Percentiles rank a stretch among this genome's conserved stretches.
phyloP scores from a whole-genome alignment of 1,284 basidiomycete genomes.

The Pascua guehoae region DNA sequence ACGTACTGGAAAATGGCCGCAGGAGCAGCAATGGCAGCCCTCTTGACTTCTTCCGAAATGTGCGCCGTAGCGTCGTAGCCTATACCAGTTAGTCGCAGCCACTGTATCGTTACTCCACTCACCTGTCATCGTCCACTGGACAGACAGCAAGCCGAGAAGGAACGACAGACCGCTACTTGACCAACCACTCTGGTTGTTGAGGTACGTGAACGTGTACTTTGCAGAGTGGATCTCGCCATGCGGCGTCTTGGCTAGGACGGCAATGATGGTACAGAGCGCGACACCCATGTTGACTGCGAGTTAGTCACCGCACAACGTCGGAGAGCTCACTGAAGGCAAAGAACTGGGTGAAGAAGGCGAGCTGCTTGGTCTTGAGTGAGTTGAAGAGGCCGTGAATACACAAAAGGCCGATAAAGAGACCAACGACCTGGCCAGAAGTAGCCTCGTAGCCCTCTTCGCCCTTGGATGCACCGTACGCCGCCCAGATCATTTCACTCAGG shows the following conservation, averaged over 20 bases:
- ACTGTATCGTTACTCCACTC: background rate
- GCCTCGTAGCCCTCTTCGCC: conserved; percentile 39
- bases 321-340: conserved; percentile 64
- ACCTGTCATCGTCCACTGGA: conserved; percentile 76
- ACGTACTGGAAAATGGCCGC: conserved; percentile 62
- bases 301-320: background rate
- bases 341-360: conserved; percentile 70
- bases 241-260: conserved; percentile 72
- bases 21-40: conserved; percentile 81
- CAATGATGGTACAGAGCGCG: conserved; percentile 63
- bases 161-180: conserved; percentile 78
- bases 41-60: conserved; percentile 85
- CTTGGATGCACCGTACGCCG: conserved; percentile 32
- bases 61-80: conserved; percentile 63
- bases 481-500: conserved; percentile 74
- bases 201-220: conserved; percentile 65
- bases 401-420: conserved; percentile 68
- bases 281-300: conserved; percentile 64
- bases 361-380: conserved; percentile 72
- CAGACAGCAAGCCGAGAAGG: conserved; percentile 79
- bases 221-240: conserved; percentile 74
- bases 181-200: conserved; percentile 62
- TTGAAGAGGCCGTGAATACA: conserved; percentile 65
- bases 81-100: conserved; percentile 56
- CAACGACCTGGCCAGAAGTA: conserved; percentile 62